Base-by-base conservation (phyloP, 2,329 filamentous ascomycete species). In the Fusarium subglutinans region DNA sequence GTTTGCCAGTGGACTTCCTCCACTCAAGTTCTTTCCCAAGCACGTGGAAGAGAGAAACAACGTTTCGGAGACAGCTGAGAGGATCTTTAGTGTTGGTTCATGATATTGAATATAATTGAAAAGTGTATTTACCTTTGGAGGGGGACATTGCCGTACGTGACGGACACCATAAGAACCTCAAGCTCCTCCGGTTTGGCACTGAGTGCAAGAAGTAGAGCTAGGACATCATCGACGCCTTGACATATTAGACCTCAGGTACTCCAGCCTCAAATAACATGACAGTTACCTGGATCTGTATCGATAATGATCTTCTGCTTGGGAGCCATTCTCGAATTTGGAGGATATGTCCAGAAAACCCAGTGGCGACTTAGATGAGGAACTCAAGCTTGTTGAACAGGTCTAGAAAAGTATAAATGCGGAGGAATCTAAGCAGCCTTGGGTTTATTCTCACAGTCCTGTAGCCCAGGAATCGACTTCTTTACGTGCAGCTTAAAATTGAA, bases 61-160 rank as follows among this genome's bases (percentile, higher is more conserved):
- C 91, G 83, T 99, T 99, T 57, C 93, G 91, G 57, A 98, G 87
- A 78, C 95, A 98, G 82, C 93, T 95, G 44, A 13, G 9, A 20
- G 26, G 1, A 35, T 30, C 12, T 33, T 76, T 33, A 76, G 57
- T 13, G 22, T 22, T 15, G 28, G 26, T 24, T 26, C 15, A 9
- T 8, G 43, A 17, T 35, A 35, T 48, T 11, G 30, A 20, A 56
- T 38, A 26, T 55, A 20, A 30, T 20, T 17, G 74, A 30, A 26
- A 26, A 8, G 84, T 69, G 18, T 38, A 33, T 30, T 54, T 82
- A 94, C 93, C 91, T 95, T 72, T 95, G 88, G 22, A 98, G 90
- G 76, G 95, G 91, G 28, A 98, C 94, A 80, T 99, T 99, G 64
- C 96, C 96, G 82, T 96, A 98, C 2, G 95, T 98, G 69, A 98